Evolutionary conservation across 768 basidiomycete species (phyloP), one percentile per base, ranked within the genome.

Genomic region (Mrakia frigida): DNA sequence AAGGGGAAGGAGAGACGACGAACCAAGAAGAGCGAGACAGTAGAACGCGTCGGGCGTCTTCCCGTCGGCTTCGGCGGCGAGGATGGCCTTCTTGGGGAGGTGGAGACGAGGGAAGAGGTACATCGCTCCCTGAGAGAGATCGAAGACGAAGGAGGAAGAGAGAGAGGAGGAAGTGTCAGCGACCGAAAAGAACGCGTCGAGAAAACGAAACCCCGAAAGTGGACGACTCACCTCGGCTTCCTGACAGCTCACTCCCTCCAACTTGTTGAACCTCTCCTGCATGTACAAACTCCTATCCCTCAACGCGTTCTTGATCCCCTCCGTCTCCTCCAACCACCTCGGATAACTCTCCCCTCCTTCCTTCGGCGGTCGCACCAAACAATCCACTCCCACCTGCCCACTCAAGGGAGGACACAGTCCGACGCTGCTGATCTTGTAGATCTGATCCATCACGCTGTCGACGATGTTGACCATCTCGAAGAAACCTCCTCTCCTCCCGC

Each of bases 341-440:
- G 83, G 82, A 84, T 94, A 94, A 76, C 90, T 92, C 80, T 88
- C 87, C 2, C 90, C 88, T 25, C 92, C 93, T 21, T 86, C 83
- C 79, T 88, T 87, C 1, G 96, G 96, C 28, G 96, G 94, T 37
- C 92, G 88, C n/a, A 98, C 91, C 87, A 97, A 89, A 79, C 89
- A 89, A 83, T 98, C 96, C 25, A 99, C 91, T 56, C 92, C 94
- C 82, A 99, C 89, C 86, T 98, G 93, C 31, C 97, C 97, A 3
- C 89, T 86, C 9, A 97, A 86, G 3, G 94, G 91, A 41, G 97
- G 93, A 84, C 96, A 98, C 31, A 98, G 88, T 3, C 87, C 87
- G 74, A 98, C 92, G 80, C 88, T 90, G 73, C 93, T 92, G 90
- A 99, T 94, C 86, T 98, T 99, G 87, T 98, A 98, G 71, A 98